These are phyloP conservation scores for Spathaspora sp. DNA, from an alignment of 1,139 yeast genomes.

Conservation along the genomic window DNA sequence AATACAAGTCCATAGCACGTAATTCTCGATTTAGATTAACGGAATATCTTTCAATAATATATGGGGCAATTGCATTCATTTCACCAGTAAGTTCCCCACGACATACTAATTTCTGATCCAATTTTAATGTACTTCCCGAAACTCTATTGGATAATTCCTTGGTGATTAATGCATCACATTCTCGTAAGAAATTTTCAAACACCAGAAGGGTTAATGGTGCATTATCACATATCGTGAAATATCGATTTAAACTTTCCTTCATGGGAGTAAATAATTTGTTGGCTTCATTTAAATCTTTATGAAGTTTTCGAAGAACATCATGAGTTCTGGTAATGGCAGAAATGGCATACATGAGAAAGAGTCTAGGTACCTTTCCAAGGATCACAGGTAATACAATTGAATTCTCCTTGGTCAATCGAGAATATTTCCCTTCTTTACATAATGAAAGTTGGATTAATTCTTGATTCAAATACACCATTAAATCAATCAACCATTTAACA, in stretches of 20 bases:
- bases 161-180: conserved; percentile 38
- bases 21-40: conserved; percentile 37
- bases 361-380: conserved; percentile 68
- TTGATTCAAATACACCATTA: conserved; percentile 64
- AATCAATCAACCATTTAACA: conserved; percentile 77
- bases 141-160: conserved; percentile 27
- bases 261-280: conserved; percentile 50
- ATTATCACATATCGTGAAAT: conserved; percentile 51
- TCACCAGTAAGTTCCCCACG: conserved; percentile 57
- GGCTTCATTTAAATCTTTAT: conserved; percentile 41
- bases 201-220: conserved; percentile 58
- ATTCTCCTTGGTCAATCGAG: conserved; percentile 25
- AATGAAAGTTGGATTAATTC: conserved; percentile 51
- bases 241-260: conserved; percentile 52
- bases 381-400: conserved; percentile 52
- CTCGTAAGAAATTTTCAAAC: conserved; percentile 64
- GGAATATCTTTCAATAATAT: conserved; percentile 34
- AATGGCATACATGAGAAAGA: conserved; percentile 66
- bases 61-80: conserved; percentile 30
- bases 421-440: conserved; percentile 17
- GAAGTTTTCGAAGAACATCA: conserved; percentile 50
- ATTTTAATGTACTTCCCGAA: conserved; percentile 33
- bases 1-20: conserved; percentile 52
- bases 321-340: conserved; percentile 70
- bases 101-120: conserved; percentile 69